phyloP scores from a whole-genome alignment of 768 basidiomycete species.

The Collybiopsis confluens region DNA sequence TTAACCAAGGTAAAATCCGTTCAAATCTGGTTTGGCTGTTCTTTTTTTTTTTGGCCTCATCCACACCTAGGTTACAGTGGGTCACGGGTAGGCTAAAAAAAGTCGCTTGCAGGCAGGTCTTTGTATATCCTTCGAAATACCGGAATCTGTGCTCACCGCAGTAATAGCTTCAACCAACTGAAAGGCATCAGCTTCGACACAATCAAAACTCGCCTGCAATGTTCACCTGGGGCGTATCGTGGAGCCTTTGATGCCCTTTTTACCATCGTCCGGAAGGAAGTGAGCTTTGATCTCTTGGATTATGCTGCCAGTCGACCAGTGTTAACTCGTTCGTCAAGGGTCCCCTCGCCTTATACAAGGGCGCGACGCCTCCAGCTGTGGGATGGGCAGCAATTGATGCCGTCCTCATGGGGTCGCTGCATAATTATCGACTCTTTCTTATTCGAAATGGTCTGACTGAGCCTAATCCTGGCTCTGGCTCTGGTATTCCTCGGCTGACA shows the following conservation, averaged over 20 bases:
- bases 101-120: slow-evolving; percentile 3
- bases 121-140: neutral
- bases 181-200: slow-evolving; percentile 54
- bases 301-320: no score
- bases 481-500: slow-evolving; percentile 48
- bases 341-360: slow-evolving; percentile 66
- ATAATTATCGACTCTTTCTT: slow-evolving; percentile 66
- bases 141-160: neutral
- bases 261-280: slow-evolving; percentile 59
- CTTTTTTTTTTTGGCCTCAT: no score
- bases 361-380: slow-evolving; percentile 66
- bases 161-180: neutral
- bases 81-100: slow-evolving; percentile 46
- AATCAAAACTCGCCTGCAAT: slow-evolving; percentile 70
- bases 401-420: slow-evolving; percentile 62
- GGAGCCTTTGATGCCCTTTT: slow-evolving; percentile 57
- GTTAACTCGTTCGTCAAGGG: slow-evolving; percentile 33
- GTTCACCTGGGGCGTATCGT: slow-evolving; percentile 58
- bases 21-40: no score
- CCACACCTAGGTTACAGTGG: slow-evolving; percentile 61
- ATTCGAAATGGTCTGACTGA: slow-evolving; percentile 52
- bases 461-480: slow-evolving; percentile 36
- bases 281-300: no score
- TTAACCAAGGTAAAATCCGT: slow-evolving; percentile 49
- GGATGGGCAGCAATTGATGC: slow-evolving; percentile 76